Percentiles rank a stretch among this genome's conserved stretches.
phyloP scores from a whole-genome alignment of 441 rosid species.

The Arabidopsis hybrid region DNA sequence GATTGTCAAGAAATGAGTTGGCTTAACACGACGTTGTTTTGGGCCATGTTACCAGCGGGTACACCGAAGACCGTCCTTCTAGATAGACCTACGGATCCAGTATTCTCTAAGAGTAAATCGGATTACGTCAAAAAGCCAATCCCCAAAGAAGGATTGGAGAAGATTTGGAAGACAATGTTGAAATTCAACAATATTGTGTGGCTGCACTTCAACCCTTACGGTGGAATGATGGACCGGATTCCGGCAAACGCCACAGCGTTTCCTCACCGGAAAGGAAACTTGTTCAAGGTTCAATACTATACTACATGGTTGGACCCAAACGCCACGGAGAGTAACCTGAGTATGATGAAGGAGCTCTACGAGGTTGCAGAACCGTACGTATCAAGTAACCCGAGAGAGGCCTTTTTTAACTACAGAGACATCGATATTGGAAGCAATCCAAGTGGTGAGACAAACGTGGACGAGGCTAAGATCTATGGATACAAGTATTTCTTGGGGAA shows the following conservation, averaged over 20 bases:
- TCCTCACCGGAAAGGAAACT: conserved; percentile 65
- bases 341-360: conserved; percentile 50
- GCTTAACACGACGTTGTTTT: conserved; percentile 66
- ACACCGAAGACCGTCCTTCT: conserved; percentile 59
- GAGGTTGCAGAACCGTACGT: conserved; percentile 59
- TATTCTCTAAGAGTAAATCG: conserved; percentile 70
- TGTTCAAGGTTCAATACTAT: conserved; percentile 60
- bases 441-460: conserved; percentile 37
- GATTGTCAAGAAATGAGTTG: conserved; percentile 68
- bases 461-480: conserved; percentile 41
- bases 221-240: conserved; percentile 67
- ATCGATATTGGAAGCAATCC: conserved; percentile 53
- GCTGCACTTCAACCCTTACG: conserved; percentile 71
- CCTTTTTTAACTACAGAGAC: conserved; percentile 75
- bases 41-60: conserved; percentile 52
- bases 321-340: conserved; percentile 34
- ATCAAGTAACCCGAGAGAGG: conserved; percentile 63
- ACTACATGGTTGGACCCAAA: conserved; percentile 52
- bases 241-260: conserved; percentile 52
- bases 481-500: conserved; percentile 51
- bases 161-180: conserved; percentile 58
- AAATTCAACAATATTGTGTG: conserved; percentile 48
- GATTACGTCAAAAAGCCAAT: conserved; percentile 62
- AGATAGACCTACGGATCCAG: conserved; percentile 57
- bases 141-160: conserved; percentile 58